Evolutionary conservation across 2,329 filamentous ascomycete genomes (phyloP).

Genomic region (Aspergillus texensis): DNA sequence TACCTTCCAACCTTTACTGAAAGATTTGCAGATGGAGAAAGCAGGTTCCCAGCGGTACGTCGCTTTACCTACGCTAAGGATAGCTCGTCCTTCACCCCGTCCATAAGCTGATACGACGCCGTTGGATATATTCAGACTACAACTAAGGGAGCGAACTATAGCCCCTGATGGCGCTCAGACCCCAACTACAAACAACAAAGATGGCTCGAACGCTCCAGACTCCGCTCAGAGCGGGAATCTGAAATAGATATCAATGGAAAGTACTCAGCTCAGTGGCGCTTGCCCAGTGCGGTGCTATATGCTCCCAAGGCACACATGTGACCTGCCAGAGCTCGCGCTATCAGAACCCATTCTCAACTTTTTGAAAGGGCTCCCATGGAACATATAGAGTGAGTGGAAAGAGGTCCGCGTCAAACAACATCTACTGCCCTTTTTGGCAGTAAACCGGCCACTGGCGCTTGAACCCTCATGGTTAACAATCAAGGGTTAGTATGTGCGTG

Average conservation of each 20-base stretch:
- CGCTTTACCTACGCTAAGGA: not conserved
- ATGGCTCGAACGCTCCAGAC: no score
- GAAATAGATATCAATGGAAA: not conserved
- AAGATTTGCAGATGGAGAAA: conserved; percentile 38
- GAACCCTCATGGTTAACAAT: not conserved
- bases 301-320: not conserved
- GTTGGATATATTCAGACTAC: not conserved
- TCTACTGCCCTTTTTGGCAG: not conserved
- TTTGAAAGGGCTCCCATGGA: not conserved
- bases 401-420: not conserved
- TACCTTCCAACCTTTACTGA: conserved; percentile 46
- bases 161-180: not conserved
- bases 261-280: not conserved
- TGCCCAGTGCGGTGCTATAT: not conserved
- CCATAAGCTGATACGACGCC: not conserved
- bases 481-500: not conserved
- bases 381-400: not conserved
- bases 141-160: not conserved
- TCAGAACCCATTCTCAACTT: not conserved
- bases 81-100: not conserved
- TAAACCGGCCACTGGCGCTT: not conserved
- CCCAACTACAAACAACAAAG: not conserved
- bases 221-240: not conserved
- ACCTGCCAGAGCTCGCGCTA: not conserved
- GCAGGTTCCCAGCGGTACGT: conserved; percentile 17